These are phyloP conservation scores for Prinsepia uniflora DNA, from an alignment of 306 rosid genomes.

Conservation along the genomic window DNA sequence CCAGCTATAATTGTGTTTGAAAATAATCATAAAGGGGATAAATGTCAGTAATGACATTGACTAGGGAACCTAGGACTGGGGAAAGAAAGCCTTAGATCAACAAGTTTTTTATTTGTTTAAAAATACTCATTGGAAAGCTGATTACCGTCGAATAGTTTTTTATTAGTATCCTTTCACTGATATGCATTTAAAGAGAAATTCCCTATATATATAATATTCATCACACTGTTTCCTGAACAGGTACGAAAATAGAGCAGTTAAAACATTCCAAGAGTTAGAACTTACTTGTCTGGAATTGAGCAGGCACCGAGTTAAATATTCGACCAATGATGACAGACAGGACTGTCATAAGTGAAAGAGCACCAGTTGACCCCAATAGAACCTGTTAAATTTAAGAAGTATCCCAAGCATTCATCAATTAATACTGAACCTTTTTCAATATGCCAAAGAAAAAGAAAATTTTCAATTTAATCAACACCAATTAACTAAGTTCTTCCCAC, in stretches of 20 bases:
- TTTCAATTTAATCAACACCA: background rate
- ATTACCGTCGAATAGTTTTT: background rate
- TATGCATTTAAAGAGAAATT: background rate
- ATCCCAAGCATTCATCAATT: background rate
- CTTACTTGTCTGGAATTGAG: slow-evolving; percentile 99
- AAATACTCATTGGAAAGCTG: background rate
- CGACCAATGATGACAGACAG: slow-evolving; percentile 87
- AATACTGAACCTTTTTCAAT: background rate
- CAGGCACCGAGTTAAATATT: slow-evolving; percentile 89
- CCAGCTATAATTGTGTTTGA: background rate
- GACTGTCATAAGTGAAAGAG: slow-evolving; percentile 81
- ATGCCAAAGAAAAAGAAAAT: background rate
- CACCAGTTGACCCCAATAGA: slow-evolving; percentile 82
- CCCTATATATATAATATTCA: background rate
- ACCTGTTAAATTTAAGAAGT: slow-evolving; percentile 56
- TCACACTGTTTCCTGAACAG: slow-evolving; percentile 5
- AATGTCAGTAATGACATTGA: background rate
- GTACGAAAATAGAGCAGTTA: slow-evolving; percentile 17
- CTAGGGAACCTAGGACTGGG: background rate
- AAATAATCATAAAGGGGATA: slow-evolving; percentile 1
- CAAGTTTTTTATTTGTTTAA: background rate
- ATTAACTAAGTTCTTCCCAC: background rate
- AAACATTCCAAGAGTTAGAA: slow-evolving; percentile 21
- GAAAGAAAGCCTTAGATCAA: background rate
- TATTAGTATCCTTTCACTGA: background rate